A percentile compares a stretch with the other conserved stretches of the same genome.
phyloP scores from a whole-genome alignment of 2,329 filamentous ascomycete genomes.

The Alternaria gansuensis region DNA sequence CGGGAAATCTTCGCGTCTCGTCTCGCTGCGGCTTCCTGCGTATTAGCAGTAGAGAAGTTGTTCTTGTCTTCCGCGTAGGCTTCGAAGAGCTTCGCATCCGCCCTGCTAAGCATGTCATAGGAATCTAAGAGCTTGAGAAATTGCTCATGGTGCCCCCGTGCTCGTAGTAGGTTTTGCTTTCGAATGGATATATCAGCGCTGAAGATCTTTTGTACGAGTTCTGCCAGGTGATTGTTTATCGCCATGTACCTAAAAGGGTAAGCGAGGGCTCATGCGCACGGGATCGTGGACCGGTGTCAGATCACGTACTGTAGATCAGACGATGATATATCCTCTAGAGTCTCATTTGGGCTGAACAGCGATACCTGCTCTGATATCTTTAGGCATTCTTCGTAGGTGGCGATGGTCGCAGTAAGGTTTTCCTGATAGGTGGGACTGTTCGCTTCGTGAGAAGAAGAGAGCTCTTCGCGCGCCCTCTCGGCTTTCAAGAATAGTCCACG shows the following conservation, averaged over 20 bases:
- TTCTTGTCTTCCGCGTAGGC: slow-evolving; percentile 75
- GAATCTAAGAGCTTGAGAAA: slow-evolving; percentile 80
- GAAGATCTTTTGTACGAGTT: slow-evolving; percentile 75
- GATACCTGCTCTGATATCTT: slow-evolving; percentile 74
- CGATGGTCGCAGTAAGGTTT: slow-evolving; percentile 71
- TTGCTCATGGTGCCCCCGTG: slow-evolving; percentile 76
- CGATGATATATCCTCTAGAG: slow-evolving; percentile 84
- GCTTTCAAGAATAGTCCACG: slow-evolving; percentile 64
- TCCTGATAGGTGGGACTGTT: slow-evolving; percentile 73
- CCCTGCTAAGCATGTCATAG: slow-evolving; percentile 74
- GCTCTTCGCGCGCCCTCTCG: slow-evolving; percentile 62
- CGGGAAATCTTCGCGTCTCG: slow-evolving; percentile 86
- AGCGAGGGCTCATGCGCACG: slow-evolving; percentile 11
- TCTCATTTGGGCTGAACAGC: slow-evolving; percentile 91
- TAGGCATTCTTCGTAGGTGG: slow-evolving; percentile 76
- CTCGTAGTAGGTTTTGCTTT: slow-evolving; percentile 67
- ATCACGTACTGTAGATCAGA: slow-evolving; percentile 75
- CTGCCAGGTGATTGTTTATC: slow-evolving; percentile 79
- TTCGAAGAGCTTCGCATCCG: slow-evolving; percentile 75
- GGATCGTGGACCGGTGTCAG: background rate
- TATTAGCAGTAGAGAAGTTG: slow-evolving; percentile 76
- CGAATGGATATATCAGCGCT: slow-evolving; percentile 63
- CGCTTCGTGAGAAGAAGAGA: slow-evolving; percentile 72
- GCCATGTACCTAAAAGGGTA: slow-evolving; percentile 70
- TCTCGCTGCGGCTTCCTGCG: slow-evolving; percentile 71